Base-by-base conservation (phyloP, 768 basidiomycete species). In the Boletus patriciae region DNA sequence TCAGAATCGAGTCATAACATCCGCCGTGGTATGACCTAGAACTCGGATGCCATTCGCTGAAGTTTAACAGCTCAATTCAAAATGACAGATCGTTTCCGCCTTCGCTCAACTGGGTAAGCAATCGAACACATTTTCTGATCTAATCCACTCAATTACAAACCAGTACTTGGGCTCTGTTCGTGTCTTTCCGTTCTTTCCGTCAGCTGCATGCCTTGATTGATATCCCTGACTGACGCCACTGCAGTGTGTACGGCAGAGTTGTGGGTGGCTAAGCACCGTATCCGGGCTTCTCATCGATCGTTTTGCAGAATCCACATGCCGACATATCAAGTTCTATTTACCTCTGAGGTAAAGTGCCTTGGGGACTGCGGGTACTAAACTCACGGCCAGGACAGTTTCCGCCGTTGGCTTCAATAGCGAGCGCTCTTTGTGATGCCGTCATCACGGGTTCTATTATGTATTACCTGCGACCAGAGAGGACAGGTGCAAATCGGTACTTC, bases 161-260 rank as follows among this genome's bases (percentile, higher is more conserved):
- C 36, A 66, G 65, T 55, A 18, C 15, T 66, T 7, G 65, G 66
- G 46, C 41, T 41, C 6, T 10, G 66, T 68, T 52, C 41, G 57
- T 59, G 34, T 49, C 11, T 46, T n/a, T 33, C 34, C 13, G n/a
- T 43, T 48, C 9, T n/a, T 41, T 27, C 8, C 10, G 27, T 42
- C n/a, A 3, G 2, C 4, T 40, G 13, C 29, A 41, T 29, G 12
- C 27, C 23, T 47, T 18, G 4, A 54, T 34, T 46, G 40, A 54
- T 43, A 36, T 45, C 29, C n/a, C 16, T 46, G 27, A 49, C 19
- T 41, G 15, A 6, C 5, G 8, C 43, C 19, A 9, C 40, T 40
- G 9, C 16, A 64, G 63, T 60, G 9, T 42, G n/a, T 21, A 34
- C 38, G 2, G 33, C n/a, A 34, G 44, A 21, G 0, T 12, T 55